These are phyloP conservation scores for Nemania serpens DNA, from an alignment of 2,329 filamentous ascomycete genomes.

Conservation along the genomic window DNA sequence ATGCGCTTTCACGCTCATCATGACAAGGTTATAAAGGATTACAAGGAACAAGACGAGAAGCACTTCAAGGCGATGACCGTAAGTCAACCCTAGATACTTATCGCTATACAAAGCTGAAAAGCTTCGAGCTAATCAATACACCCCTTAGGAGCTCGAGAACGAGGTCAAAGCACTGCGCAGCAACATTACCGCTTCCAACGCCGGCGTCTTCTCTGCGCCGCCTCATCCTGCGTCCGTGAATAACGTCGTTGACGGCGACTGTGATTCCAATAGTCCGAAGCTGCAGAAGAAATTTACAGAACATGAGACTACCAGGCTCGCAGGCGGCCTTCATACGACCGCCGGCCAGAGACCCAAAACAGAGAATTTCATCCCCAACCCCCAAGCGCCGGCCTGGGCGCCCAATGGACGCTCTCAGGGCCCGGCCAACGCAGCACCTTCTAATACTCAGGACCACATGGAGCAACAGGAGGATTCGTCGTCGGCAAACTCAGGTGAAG, in stretches of 20 bases:
- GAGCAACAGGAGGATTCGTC: conserved; percentile 10
- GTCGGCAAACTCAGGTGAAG: conserved; percentile 21
- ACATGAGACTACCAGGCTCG: neutral
- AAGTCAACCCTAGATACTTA: conserved; percentile 14
- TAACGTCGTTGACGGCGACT: conserved; percentile 7
- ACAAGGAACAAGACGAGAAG: conserved; percentile 32
- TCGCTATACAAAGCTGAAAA: no score
- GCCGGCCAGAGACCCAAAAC: conserved; percentile 1
- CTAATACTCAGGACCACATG: no score
- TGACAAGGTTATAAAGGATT: conserved; percentile 23
- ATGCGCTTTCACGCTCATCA: conserved; percentile 32
- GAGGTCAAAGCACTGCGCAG: conserved; percentile 23
- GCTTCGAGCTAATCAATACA: conserved; percentile 18
- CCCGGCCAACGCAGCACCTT: neutral
- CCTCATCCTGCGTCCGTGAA: conserved; percentile 12
- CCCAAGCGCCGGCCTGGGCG: conserved; percentile 32
- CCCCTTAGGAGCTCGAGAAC: conserved; percentile 30
- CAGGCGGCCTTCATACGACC: conserved; percentile 6
- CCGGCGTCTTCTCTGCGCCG: conserved; percentile 1
- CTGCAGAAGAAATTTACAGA: neutral
- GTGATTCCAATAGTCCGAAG: conserved; percentile 10
- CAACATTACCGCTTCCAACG: neutral
- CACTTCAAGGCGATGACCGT: conserved; percentile 34
- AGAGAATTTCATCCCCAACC: conserved; percentile 31
- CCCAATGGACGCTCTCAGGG: conserved; percentile 8